Conservation (phyloP, 371 early-diverging fungal genomes). For the Conidiobolus incongruus region DNA sequence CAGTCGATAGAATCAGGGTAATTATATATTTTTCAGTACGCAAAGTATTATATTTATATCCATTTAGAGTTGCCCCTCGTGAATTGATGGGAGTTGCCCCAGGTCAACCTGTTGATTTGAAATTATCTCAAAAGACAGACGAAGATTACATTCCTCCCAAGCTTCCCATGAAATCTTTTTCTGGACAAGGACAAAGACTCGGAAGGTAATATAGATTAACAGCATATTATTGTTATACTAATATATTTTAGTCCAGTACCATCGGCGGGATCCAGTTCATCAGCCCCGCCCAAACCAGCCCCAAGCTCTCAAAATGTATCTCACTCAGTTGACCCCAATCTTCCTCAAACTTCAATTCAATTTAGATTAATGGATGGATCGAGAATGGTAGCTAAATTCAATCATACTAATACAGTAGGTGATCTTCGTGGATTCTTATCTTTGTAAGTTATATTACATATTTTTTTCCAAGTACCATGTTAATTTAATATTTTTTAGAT, state of each 20-base stretch:
- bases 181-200: slow-evolving; percentile 68
- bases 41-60: neutral
- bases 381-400: slow-evolving; percentile 61
- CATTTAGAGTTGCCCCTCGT: slow-evolving; percentile 27
- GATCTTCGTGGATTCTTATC: slow-evolving; percentile 56
- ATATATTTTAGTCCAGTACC: slow-evolving; percentile 10
- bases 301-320: slow-evolving; percentile 12
- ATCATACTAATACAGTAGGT: slow-evolving; percentile 72
- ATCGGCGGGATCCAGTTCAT: slow-evolving; percentile 11
- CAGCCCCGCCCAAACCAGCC: slow-evolving; percentile 12
- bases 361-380: slow-evolving; percentile 82
- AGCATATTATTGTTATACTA: neutral
- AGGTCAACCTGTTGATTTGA: slow-evolving; percentile 82
- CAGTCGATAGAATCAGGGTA: slow-evolving; percentile 72
- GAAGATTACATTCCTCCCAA: slow-evolving; percentile 77
- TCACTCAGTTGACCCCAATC: slow-evolving; percentile 55
- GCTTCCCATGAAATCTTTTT: slow-evolving; percentile 51
- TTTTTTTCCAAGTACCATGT: too few species aligned
- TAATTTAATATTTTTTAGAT: too few species aligned
- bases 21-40: neutral
- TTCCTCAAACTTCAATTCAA: slow-evolving; percentile 49
- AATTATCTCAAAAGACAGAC: slow-evolving; percentile 53
- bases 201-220: slow-evolving; percentile 24
- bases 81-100: slow-evolving; percentile 68
- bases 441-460: slow-evolving; percentile 14